Percentiles rank a stretch among this genome's conserved stretches.
phyloP scores from a whole-genome alignment of 2,329 filamentous ascomycete genomes.

The Epichloe typhina region DNA sequence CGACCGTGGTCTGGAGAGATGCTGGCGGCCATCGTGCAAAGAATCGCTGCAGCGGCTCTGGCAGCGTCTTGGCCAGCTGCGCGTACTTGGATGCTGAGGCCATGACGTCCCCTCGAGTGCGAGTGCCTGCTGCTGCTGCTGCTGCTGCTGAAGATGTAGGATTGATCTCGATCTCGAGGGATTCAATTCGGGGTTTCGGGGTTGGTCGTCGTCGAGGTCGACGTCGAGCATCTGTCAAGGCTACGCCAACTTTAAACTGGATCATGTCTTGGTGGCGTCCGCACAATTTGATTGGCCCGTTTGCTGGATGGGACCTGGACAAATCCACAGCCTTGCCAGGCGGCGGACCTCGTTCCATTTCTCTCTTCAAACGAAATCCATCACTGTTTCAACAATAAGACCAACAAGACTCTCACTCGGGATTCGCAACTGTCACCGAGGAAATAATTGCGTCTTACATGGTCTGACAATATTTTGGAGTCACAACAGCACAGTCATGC shows the following conservation, averaged over 20 bases:
- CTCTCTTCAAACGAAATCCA: no score
- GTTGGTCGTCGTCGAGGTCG: not conserved
- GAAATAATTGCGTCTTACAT: not conserved
- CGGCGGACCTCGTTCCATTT: not conserved
- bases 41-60: conserved; percentile 68
- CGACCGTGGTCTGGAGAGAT: conserved; percentile 36
- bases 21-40: conserved; percentile 78
- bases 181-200: not conserved
- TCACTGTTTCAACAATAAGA: no score
- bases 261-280: not conserved
- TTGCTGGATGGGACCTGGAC: not conserved
- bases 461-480: not conserved
- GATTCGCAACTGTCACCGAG: no score
- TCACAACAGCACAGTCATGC: conserved; percentile 14
- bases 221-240: conserved; percentile 4
- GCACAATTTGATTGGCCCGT: conserved; percentile 5
- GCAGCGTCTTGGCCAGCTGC: conserved; percentile 58
- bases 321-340: conserved; percentile 7
- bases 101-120: conserved; percentile 14
- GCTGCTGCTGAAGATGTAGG: no score
- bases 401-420: no score
- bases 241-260: conserved; percentile 1
- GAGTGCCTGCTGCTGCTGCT: not conserved
- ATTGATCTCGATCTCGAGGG: not conserved
- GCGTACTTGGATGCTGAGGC: conserved; percentile 28